These are phyloP conservation scores for Berberis thunbergii DNA, from an alignment of 164 flowering plant species.

Conservation along the genomic window DNA sequence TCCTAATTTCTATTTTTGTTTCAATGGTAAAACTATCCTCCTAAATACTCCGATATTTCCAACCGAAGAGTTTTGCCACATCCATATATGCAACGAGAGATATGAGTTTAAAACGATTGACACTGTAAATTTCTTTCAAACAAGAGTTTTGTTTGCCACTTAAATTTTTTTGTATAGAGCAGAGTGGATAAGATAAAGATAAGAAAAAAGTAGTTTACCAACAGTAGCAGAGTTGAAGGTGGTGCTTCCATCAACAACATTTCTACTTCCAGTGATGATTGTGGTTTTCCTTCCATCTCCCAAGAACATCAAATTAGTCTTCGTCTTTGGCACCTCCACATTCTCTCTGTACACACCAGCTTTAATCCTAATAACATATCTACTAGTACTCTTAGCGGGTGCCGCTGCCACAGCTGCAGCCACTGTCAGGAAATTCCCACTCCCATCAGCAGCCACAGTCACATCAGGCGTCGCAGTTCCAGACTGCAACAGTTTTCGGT, in stretches of 20 bases:
- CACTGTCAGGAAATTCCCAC: conserved; percentile 63
- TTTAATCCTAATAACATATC: conserved; percentile 68
- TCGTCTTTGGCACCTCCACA: conserved; percentile 72
- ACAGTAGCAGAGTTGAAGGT: conserved; percentile 95
- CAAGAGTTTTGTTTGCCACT: no score
- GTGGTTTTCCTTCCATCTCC: conserved; percentile 80
- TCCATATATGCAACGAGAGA: no score
- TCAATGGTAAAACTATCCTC: no score
- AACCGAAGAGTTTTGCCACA: no score
- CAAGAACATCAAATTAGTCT: conserved; percentile 68
- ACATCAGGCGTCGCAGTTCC: conserved; percentile 42
- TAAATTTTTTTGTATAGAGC: no score
- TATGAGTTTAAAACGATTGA: no score
- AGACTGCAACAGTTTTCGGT: conserved; percentile 56
- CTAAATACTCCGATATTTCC: no score
- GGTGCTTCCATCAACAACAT: conserved; percentile 79
- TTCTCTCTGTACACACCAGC: conserved; percentile 82
- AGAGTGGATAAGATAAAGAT: background rate
- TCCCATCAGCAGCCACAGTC: conserved; percentile 88
- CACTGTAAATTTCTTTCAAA: no score
- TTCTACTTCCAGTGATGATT: conserved; percentile 67
- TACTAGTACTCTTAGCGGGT: conserved; percentile 47
- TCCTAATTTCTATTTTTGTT: no score
- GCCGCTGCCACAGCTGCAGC: conserved; percentile 78
- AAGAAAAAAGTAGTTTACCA: conserved; percentile 34